These are phyloP conservation scores for Noccaea bulbosa DNA, from an alignment of 345 rosid genomes.

Conservation along the genomic window DNA sequence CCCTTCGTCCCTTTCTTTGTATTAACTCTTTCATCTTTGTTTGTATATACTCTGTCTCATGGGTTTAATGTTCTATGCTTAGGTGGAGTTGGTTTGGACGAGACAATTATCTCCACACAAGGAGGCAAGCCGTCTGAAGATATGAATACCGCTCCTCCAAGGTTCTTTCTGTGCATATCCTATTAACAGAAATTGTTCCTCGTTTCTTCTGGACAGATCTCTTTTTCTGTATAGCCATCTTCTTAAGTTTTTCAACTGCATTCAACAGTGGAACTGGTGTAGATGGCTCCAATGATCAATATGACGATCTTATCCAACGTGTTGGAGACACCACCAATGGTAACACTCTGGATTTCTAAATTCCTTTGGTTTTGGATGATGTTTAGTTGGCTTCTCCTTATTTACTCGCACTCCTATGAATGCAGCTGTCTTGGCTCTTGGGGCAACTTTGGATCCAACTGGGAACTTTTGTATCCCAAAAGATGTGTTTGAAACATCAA, in stretches of 20 bases:
- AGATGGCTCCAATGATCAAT: constrained; percentile 21
- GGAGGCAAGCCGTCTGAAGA: constrained; percentile 37
- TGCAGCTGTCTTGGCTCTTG: constrained; percentile 45
- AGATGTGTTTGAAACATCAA: constrained; percentile 47
- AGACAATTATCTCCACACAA: constrained; percentile 24
- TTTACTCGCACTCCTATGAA: constrained; percentile 17
- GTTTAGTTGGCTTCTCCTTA: constrained; percentile 20
- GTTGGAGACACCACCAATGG: constrained; percentile 39
- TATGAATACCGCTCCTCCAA: constrained; percentile 31
- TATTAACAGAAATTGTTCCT: constrained; percentile 13
- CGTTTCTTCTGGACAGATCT: constrained; percentile 2
- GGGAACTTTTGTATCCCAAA: constrained; percentile 38
- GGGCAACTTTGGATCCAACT: constrained; percentile 48
- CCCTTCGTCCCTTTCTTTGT: constrained; percentile 5
- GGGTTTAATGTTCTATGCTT: constrained; percentile 14
- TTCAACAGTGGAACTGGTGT: constrained; percentile 38
- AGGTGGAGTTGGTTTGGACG: constrained; percentile 40
- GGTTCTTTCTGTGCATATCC: constrained; percentile 33
- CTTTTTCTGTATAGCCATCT: not conserved
- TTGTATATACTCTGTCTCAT: constrained; percentile 6
- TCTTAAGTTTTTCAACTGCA: constrained; percentile 11
- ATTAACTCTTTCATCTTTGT: not conserved
- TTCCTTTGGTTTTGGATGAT: constrained; percentile 21
- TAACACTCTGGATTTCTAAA: constrained; percentile 27
- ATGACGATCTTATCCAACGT: constrained; percentile 18